A percentile compares a stretch with the other conserved stretches of the same genome.
These are phyloP conservation scores for Phytophthora vignae DNA, from an alignment of 352 stramenopile species.

Conservation along the genomic window DNA sequence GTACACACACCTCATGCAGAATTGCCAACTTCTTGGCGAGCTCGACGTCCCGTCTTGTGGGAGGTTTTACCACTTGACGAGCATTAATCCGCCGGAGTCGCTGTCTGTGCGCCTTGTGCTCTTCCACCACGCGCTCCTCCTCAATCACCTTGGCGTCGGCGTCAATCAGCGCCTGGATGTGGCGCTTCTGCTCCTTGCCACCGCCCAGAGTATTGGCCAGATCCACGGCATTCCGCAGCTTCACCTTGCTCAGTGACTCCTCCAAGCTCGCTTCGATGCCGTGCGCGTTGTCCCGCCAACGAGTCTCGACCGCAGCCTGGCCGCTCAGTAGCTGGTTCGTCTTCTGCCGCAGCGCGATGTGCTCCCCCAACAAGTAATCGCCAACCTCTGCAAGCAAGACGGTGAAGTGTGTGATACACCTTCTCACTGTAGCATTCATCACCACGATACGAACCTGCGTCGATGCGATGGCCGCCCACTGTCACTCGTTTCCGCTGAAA, in stretches of 20 bases:
- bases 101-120: conserved; percentile 66
- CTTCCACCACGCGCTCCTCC: conserved; percentile 62
- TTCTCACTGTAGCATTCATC: neutral
- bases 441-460: conserved; percentile 33
- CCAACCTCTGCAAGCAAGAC: conserved; percentile 33
- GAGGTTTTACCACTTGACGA: conserved; percentile 30
- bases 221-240: conserved; percentile 77
- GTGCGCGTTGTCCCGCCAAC: conserved; percentile 23
- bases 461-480: conserved; percentile 46
- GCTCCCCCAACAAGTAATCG: conserved; percentile 51
- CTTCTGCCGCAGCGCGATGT: conserved; percentile 39
- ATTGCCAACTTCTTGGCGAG: conserved; percentile 22
- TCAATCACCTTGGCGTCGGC: conserved; percentile 72
- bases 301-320: conserved; percentile 20
- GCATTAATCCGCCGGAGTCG: conserved; percentile 58
- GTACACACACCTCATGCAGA: conserved; percentile 20
- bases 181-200: conserved; percentile 69
- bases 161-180: conserved; percentile 76
- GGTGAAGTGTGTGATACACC: neutral
- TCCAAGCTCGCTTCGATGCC: conserved; percentile 52
- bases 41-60: conserved; percentile 14
- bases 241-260: conserved; percentile 70
- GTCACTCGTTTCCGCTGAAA: conserved; percentile 54
- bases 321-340: conserved; percentile 45
- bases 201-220: conserved; percentile 60